These are phyloP conservation scores for Starmerella sirachaensis DNA, from an alignment of 805 yeast genomes.

Conservation along the genomic window DNA sequence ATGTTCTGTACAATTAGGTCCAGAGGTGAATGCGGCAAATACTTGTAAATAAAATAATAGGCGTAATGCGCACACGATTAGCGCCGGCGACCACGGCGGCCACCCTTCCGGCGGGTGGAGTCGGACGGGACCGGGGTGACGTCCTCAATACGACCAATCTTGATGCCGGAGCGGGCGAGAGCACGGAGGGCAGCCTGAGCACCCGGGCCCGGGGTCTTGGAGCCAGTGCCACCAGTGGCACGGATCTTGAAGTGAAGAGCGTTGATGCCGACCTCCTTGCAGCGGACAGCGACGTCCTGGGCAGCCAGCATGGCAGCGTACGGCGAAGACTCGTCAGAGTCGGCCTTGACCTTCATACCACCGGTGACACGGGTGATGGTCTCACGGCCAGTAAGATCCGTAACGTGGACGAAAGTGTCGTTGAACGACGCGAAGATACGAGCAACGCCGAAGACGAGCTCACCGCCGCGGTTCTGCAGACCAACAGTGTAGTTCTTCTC, in stretches of 20 bases:
- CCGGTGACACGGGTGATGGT: constrained; percentile 99
- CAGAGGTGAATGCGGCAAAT: constrained; percentile 15
- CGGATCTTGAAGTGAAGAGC: constrained; percentile 99
- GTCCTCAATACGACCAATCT: constrained; percentile 99
- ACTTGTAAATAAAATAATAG: constrained; percentile 18
- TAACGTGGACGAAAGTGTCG: constrained; percentile 99
- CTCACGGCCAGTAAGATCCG: constrained; percentile 99
- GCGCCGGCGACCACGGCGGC: constrained; percentile 99
- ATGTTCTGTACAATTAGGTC: too few relatives aligned
- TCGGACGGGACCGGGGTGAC: constrained; percentile 99
- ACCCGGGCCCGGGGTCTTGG: constrained; percentile 99
- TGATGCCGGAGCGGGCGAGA: constrained; percentile 98
- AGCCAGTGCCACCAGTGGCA: constrained; percentile 99
- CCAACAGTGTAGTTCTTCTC: constrained; percentile 37
- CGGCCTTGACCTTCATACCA: constrained; percentile 99
- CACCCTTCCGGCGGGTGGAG: constrained; percentile 99
- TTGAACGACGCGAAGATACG: constrained; percentile 99
- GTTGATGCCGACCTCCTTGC: constrained; percentile 99
- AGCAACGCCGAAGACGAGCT: constrained; percentile 99
- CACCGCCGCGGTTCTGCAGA: constrained; percentile 89
- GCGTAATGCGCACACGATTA: constrained; percentile 28
- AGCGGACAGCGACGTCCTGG: constrained; percentile 96
- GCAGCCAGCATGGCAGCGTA: constrained; percentile 99
- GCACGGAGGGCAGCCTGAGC: constrained; percentile 99
- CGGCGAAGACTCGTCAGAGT: constrained; percentile 99